Percentiles rank a stretch among this genome's conserved stretches.
phyloP scores from a whole-genome alignment of 352 stramenopile genomes.

The Phytophthora hibernalis region DNA sequence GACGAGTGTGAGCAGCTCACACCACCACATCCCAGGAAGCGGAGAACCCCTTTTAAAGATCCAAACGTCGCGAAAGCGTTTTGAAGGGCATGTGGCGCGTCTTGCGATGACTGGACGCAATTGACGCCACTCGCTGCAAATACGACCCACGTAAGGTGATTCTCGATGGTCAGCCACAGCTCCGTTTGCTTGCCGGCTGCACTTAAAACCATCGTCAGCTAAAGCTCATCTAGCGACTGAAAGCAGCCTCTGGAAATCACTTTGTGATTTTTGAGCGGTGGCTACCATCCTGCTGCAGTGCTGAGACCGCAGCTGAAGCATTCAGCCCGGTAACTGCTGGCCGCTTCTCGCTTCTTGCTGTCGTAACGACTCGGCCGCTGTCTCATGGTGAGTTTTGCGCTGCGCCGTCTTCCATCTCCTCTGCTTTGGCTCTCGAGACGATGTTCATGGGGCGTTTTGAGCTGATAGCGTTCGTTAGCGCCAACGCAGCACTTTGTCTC shows the following conservation, averaged over 20 bases:
- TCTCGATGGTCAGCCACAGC: conserved; percentile 15
- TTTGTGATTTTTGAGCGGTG: conserved; percentile 14
- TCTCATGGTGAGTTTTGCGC: conserved; percentile 34
- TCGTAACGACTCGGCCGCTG: conserved; percentile 25
- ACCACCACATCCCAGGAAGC: conserved; percentile 22
- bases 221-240: conserved; percentile 23
- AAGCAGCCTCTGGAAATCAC: conserved; percentile 23
- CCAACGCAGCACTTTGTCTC: conserved; percentile 3
- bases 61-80: conserved; percentile 35
- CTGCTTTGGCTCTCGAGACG: background rate
- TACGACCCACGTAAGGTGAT: conserved; percentile 3
- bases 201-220: conserved; percentile 11
- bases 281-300: conserved; percentile 12
- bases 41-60: conserved; percentile 12
- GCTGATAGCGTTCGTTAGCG: background rate
- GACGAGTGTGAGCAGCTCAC: conserved; percentile 11
- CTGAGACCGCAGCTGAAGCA: conserved; percentile 1
- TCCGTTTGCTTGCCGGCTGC: conserved; percentile 1
- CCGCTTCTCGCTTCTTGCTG: conserved; percentile 27
- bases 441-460: conserved; percentile 3
- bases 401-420: conserved; percentile 11
- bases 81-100: conserved; percentile 3
- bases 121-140: too few species aligned
- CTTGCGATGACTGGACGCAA: conserved; percentile 21
- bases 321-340: conserved; percentile 31